Percentiles rank a stretch among this genome's conserved stretches.
phyloP scores from a whole-genome alignment of 164 flowering plant genomes.

The Stephania yunnanensis region DNA sequence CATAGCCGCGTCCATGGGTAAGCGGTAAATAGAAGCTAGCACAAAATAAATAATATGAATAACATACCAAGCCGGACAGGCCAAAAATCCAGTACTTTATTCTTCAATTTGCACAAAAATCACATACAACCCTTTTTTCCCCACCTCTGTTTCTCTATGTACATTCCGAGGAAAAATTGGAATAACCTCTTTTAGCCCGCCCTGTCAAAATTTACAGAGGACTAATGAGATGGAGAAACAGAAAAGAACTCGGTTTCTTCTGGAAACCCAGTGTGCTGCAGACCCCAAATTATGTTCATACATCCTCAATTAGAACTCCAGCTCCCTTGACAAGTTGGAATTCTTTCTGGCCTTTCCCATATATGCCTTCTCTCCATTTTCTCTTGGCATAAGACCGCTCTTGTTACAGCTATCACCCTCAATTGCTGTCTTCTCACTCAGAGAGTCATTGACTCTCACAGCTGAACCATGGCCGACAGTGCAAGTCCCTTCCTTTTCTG shows the following conservation, averaged over 20 bases:
- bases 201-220: conserved; percentile 22
- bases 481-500: conserved; percentile 18
- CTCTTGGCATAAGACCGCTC: conserved; percentile 6
- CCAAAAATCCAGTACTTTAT: conserved; percentile 20
- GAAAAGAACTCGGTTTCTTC: conserved; percentile 1
- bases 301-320: conserved; percentile 14
- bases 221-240: conserved; percentile 14
- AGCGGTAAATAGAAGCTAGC: neutral
- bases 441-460: neutral
- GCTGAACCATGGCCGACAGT: conserved; percentile 8
- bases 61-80: conserved; percentile 5
- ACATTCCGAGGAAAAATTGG: conserved; percentile 16
- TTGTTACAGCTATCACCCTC: conserved; percentile 11
- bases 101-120: conserved; percentile 23
- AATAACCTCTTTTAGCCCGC: conserved; percentile 13
- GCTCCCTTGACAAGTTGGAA: conserved; percentile 20
- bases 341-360: conserved; percentile 17
- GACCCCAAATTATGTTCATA: neutral
- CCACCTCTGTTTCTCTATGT: conserved; percentile 13
- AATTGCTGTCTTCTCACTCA: neutral
- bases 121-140: conserved; percentile 11
- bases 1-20: no score
- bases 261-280: neutral
- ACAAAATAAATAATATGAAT: conserved; percentile 5
- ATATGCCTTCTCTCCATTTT: conserved; percentile 8